phyloP scores from a whole-genome alignment of 2,329 filamentous ascomycete genomes.

The Calonectria henricotiae region DNA sequence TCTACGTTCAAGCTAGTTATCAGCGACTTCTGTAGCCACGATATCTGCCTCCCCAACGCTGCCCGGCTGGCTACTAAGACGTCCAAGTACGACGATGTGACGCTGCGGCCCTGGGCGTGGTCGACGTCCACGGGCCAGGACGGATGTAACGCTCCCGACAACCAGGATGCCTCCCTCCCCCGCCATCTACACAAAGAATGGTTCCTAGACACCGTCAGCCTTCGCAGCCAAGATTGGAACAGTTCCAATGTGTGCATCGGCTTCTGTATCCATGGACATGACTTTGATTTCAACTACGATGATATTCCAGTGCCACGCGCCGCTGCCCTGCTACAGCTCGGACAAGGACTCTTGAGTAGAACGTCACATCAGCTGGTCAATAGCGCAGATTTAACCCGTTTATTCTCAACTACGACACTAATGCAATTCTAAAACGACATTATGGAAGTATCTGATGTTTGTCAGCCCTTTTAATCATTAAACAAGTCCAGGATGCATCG shows the following conservation, averaged over 20 bases:
- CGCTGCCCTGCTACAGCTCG: conserved; percentile 21
- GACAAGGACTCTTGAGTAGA: too few species aligned
- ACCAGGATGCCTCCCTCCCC: not conserved
- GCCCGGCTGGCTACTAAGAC: conserved; percentile 18
- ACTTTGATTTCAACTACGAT: conserved; percentile 24
- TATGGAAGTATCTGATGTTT: not conserved
- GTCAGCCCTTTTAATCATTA: too few species aligned
- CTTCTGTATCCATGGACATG: conserved; percentile 29
- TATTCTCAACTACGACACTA: not conserved
- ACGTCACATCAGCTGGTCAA: too few species aligned
- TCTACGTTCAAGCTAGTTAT: conserved; percentile 24
- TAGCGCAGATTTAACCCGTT: too few species aligned
- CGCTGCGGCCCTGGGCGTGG: conserved; percentile 1
- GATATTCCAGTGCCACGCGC: conserved; percentile 6
- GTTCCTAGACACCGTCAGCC: conserved; percentile 26
- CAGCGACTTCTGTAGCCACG: conserved; percentile 19
- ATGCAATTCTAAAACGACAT: not conserved
- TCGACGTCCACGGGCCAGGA: conserved; percentile 9
- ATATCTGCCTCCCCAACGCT: conserved; percentile 2
- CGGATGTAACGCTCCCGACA: conserved; percentile 20
- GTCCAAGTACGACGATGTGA: conserved; percentile 6
- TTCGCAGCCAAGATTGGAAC: conserved; percentile 27
- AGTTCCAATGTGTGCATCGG: conserved; percentile 30
- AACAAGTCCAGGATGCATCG: not conserved
- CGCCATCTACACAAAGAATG: conserved; percentile 14